Base-by-base conservation (phyloP, 2,329 filamentous ascomycete species). In the Penicillium paneum region DNA sequence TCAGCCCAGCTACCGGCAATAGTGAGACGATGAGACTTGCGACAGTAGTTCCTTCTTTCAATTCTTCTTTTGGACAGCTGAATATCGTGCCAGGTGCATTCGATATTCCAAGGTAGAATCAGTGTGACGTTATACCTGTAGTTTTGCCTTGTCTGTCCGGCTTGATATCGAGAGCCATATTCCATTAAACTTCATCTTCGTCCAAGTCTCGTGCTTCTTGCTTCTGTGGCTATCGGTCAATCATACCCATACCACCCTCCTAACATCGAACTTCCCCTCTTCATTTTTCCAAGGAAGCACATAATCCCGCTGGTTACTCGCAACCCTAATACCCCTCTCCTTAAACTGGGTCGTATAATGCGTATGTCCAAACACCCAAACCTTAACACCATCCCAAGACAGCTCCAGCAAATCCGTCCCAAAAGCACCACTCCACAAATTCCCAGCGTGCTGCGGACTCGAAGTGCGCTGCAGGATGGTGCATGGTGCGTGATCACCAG, bases 401-500 rank as follows among this genome's bases (percentile, higher is more conserved):
- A 56, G 61, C 0, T 61, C 59, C 3, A 79, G 59, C 3, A 83
- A 57, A 51, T 84, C 79, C 0, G 81, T 84, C 5, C 76, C 79
- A 64, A 84, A 86, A 0, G 78, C 82, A 8, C 73, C 73, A 2
- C 69, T 73, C 74, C 77, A 79, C 0, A 77, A 75, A 21, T 74
- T 81, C 15, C 72, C 66, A 3, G 71, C 62, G 46, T 86, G 71
- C 57, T 78, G 73, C 0, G 82, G 81, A 2, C 73, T 72, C 0
- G 81, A 79, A 2, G 80, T 79, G 7, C 74, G 75, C 41, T 74
- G 57, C 0, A 80, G 59, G 72, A 78, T 1, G 83, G 83, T 2
- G 82, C 81, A 61, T 86, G 83, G 49, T 85, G 81, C 0, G 82
- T 85, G 0, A 79, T 75, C 0, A 86, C 75, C 0, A 86, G 54